Percentiles rank a stretch among this genome's conserved stretches.
These are phyloP conservation scores for Volutella citrinella DNA, from an alignment of 2,329 filamentous ascomycete species.

Conservation along the genomic window DNA sequence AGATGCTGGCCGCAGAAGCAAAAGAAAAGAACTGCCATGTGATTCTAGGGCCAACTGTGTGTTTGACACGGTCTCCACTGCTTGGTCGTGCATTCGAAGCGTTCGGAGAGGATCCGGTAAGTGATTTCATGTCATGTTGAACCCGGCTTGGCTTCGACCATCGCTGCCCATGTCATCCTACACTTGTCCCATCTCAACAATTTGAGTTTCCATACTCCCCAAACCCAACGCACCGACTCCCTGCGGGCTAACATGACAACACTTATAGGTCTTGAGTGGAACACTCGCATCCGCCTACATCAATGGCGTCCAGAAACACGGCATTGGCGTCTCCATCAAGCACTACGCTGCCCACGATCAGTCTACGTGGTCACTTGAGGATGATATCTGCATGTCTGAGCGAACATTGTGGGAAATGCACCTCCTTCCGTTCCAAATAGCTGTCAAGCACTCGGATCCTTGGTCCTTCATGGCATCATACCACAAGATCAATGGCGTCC, in stretches of 20 bases:
- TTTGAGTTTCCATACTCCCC: too few species aligned
- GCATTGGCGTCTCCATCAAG: slow-evolving; percentile 37
- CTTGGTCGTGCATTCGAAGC: slow-evolving; percentile 39
- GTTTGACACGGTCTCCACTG: slow-evolving; percentile 37
- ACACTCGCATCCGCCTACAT: slow-evolving; percentile 27
- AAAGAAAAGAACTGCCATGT: slow-evolving; percentile 63
- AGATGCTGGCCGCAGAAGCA: slow-evolving; percentile 50
- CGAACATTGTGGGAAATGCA: slow-evolving; percentile 16
- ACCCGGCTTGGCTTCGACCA: too few species aligned
- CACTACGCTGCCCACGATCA: slow-evolving; percentile 40
- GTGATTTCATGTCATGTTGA: too few species aligned
- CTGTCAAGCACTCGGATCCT: slow-evolving; percentile 31
- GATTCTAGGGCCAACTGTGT: slow-evolving; percentile 39
- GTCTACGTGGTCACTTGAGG: slow-evolving; percentile 16
- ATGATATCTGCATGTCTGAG: slow-evolving; percentile 8
- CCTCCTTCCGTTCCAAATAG: slow-evolving; percentile 36
- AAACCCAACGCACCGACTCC: too few species aligned
- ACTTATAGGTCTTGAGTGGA: slow-evolving; percentile 35
- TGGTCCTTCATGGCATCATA: slow-evolving; percentile 30
- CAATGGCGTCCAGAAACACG: slow-evolving; percentile 34
- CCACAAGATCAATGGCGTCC: slow-evolving; percentile 37
- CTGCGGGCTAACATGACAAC: too few species aligned
- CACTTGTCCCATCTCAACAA: too few species aligned
- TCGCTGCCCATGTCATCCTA: too few species aligned
- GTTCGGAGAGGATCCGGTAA: slow-evolving; percentile 40